phyloP scores from a whole-genome alignment of 257 asterid genomes.

The Przewalskia tangutica region DNA sequence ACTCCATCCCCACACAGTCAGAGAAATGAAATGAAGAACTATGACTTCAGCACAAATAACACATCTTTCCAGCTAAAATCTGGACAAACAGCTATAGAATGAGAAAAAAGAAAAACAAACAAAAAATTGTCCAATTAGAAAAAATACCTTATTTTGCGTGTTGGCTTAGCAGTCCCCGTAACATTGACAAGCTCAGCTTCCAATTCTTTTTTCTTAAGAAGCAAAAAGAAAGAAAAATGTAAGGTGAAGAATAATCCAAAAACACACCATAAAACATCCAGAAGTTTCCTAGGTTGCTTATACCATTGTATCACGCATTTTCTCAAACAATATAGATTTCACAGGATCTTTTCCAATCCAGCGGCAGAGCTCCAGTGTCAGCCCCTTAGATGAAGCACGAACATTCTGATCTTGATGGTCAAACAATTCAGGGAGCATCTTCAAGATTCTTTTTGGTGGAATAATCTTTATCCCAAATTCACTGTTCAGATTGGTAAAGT shows the following conservation, averaged over 20 bases:
- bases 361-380: conserved; percentile 95
- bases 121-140: neutral
- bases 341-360: conserved; percentile 99
- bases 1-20: neutral
- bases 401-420: conserved; percentile 99
- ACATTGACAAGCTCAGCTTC: conserved; percentile 95
- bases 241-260: neutral
- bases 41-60: neutral
- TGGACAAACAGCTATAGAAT: neutral
- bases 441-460: conserved; percentile 92
- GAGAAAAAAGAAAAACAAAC: neutral
- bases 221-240: conserved; percentile 12
- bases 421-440: conserved; percentile 99
- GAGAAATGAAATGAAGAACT: neutral
- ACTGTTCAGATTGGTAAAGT: conserved; percentile 38
- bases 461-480: conserved; percentile 92
- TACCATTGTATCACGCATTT: conserved; percentile 99
- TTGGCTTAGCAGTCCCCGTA: conserved; percentile 73
- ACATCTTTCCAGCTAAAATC: neutral
- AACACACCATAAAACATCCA: neutral
- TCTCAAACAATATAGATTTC: conserved; percentile 87
- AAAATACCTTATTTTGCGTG: conserved; percentile 82
- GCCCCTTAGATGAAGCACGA: conserved; percentile 95
- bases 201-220: conserved; percentile 85
- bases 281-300: neutral